Conservation (phyloP, 1,139 yeast genomes). For the Suhomyces bokatorum region DNA sequence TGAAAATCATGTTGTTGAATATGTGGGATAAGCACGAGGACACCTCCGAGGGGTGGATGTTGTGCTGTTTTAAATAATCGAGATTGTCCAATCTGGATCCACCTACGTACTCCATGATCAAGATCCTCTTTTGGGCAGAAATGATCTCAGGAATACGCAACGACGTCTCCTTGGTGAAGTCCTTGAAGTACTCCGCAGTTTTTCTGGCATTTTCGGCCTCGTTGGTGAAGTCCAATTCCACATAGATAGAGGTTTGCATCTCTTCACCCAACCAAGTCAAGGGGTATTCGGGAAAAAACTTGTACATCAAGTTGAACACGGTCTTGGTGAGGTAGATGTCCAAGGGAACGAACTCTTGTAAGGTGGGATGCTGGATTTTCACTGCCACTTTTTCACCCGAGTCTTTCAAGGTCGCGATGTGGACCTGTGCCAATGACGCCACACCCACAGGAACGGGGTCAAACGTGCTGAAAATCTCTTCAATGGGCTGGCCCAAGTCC, state of each 20-base stretch:
- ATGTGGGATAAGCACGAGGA: slow-evolving; percentile 85
- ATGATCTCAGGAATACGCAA: slow-evolving; percentile 74
- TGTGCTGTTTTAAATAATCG: slow-evolving; percentile 57
- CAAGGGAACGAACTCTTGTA: slow-evolving; percentile 84
- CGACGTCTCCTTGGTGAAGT: slow-evolving; percentile 63
- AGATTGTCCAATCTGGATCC: slow-evolving; percentile 86
- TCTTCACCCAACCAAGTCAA: slow-evolving; percentile 93
- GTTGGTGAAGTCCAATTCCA: slow-evolving; percentile 81
- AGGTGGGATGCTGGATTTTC: slow-evolving; percentile 89
- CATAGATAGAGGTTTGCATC: slow-evolving; percentile 78
- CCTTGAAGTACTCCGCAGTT: slow-evolving; percentile 66
- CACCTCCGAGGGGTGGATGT: slow-evolving; percentile 75
- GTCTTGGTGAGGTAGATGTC: slow-evolving; percentile 78
- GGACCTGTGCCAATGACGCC: slow-evolving; percentile 96
- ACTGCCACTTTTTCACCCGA: slow-evolving; percentile 83
- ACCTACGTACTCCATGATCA: slow-evolving; percentile 83
- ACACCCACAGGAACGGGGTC: slow-evolving; percentile 83
- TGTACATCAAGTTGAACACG: slow-evolving; percentile 73
- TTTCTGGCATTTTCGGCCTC: slow-evolving; percentile 80
- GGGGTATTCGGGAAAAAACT: slow-evolving; percentile 90
- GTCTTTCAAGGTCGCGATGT: slow-evolving; percentile 62
- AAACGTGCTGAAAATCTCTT: slow-evolving; percentile 69
- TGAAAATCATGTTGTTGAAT: slow-evolving; percentile 92
- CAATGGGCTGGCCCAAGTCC: slow-evolving; percentile 65
- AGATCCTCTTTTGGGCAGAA: slow-evolving; percentile 65